phyloP scores from a whole-genome alignment of 441 rosid genomes.

The Lepidium campestre region DNA sequence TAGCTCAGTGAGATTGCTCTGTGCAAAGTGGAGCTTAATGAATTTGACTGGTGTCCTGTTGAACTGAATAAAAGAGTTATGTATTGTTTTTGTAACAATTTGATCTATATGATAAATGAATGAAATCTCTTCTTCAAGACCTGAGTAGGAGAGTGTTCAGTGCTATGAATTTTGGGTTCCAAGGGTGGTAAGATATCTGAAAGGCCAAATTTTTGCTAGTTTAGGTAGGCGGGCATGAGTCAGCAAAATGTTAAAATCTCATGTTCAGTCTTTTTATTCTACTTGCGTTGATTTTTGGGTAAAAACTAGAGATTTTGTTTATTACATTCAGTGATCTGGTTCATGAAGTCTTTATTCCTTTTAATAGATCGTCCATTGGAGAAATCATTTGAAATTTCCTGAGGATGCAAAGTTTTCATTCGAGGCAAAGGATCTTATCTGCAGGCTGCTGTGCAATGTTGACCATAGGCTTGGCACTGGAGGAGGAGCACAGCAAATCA shows the following conservation, averaged over 20 bases:
- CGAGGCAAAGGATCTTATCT: constrained; percentile 88
- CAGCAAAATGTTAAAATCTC: neutral
- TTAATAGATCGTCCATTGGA: constrained; percentile 88
- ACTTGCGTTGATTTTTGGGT: neutral
- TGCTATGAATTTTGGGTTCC: neutral
- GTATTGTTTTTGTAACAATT: neutral
- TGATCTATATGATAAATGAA: neutral
- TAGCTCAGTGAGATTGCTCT: neutral
- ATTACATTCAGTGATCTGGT: constrained; percentile 2
- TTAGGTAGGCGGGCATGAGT: neutral
- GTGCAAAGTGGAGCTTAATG: neutral
- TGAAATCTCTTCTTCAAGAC: neutral
- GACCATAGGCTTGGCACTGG: constrained; percentile 89
- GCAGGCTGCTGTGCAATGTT: constrained; percentile 81
- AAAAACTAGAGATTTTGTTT: neutral
- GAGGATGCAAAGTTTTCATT: constrained; percentile 66
- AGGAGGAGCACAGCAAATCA: constrained; percentile 86
- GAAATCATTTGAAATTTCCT: constrained; percentile 80
- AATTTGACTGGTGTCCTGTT: neutral
- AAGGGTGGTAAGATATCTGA: neutral
- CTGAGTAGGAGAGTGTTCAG: neutral
- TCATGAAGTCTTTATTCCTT: constrained; percentile 11
- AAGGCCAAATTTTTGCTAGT: neutral
- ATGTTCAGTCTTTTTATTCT: neutral
- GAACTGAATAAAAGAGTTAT: neutral